Base-by-base conservation (phyloP, 331 rosid species). In the Cydonia oblonga region DNA sequence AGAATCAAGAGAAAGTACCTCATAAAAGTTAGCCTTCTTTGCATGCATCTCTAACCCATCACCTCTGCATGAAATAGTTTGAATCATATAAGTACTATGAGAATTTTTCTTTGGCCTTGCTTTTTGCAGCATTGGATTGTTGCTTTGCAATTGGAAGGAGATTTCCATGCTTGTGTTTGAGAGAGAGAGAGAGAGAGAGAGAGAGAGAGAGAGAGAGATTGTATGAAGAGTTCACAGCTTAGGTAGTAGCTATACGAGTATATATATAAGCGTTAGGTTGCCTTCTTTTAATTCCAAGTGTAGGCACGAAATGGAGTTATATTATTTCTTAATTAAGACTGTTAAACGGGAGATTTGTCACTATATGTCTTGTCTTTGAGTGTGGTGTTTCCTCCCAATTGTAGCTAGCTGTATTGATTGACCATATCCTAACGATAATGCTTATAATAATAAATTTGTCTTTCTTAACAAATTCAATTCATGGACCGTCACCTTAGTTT, bases 1-100 rank as follows among this genome's bases (percentile, higher is more conserved):
- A 3, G 78, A 66, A 29, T 78, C 57, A 59, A 81, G 81, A 60
- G 75, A 81, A 40, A 81, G 84, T 9, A 71, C 29, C 53, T 76
- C 75, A 16, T 81, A 81, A 38, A 71, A 81, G 78, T 76, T 72
- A 26, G 66, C 23, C 59, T 69, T 79, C 18, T 52, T 28, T 6
- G 53, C 60, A 5, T 67, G 59, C 40, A 14, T 26, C 19, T 49
- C 32, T 14, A 52, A 44, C 20, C 59, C 60, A 28, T 59, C 65
- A 40, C 51, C 64, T 66, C 75, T 33, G 22, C 83, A 79, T 2
- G 62, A 57, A 56, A 70, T 58, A 23, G 44, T 5, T 68, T 15
- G 26, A 18, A 63, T 16, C 51, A 8, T 38, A 23, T 28, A 24
- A 25, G 14, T 10, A 64, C 42, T 10, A 38, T 24, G 56, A 42